Conservation (phyloP, 257 asterid species). For the Thymus quinquecostatus region DNA sequence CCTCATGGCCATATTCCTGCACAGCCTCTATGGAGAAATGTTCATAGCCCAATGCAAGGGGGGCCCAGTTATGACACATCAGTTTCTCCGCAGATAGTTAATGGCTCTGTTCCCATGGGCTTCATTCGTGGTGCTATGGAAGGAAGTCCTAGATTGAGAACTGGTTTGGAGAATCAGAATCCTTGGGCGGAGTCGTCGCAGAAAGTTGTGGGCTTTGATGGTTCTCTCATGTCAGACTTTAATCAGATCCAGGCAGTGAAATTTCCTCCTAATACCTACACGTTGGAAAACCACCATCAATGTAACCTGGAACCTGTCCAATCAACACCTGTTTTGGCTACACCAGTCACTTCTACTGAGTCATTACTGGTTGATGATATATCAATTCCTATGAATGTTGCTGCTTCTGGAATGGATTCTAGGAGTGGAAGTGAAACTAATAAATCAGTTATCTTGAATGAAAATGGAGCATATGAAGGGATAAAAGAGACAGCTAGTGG, state of each 20-base stretch:
- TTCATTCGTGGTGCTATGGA: constrained; percentile 54
- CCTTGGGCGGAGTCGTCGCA: constrained; percentile 71
- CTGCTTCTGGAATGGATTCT: constrained; percentile 41
- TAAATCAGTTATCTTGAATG: constrained; percentile 33
- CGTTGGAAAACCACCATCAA: constrained; percentile 47
- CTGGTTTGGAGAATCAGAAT: constrained; percentile 62
- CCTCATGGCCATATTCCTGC: constrained; percentile 66
- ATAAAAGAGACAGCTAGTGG: constrained; percentile 33
- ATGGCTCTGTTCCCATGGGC: constrained; percentile 65
- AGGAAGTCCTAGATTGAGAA: constrained; percentile 56
- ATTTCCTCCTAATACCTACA: constrained; percentile 42
- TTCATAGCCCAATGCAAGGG: constrained; percentile 61
- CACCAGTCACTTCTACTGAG: constrained; percentile 34
- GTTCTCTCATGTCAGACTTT: constrained; percentile 54
- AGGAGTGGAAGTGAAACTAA: constrained; percentile 33
- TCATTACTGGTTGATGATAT: constrained; percentile 41
- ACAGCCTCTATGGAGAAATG: constrained; percentile 75
- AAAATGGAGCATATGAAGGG: constrained; percentile 39
- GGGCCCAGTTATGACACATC: constrained; percentile 58
- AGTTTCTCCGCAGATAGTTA: constrained; percentile 56
- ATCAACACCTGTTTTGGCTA: constrained; percentile 42
- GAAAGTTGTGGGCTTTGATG: constrained; percentile 49
- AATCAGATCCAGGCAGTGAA: constrained; percentile 50
- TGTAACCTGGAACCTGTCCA: constrained; percentile 41
- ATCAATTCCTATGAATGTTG: constrained; percentile 24